Evolutionary conservation across 2,329 filamentous ascomycete species (phyloP).

Genomic region (Orbilia oligospora): DNA sequence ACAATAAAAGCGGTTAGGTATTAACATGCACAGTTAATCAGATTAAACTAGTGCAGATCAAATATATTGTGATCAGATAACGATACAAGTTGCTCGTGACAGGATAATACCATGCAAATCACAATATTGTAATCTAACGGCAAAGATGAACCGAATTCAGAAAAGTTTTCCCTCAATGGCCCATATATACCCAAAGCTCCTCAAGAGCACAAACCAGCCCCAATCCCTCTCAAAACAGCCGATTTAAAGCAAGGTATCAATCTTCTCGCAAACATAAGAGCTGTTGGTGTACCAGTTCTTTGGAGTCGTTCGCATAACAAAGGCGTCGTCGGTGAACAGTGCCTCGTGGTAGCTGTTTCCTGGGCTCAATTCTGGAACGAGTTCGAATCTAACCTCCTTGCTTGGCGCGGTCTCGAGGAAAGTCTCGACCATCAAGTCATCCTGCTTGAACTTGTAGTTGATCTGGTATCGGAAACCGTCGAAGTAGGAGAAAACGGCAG

Average conservation of each 20-base stretch:
- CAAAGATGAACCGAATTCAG: conserved; percentile 4
- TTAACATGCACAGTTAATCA: background rate
- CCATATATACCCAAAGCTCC: conserved; percentile 10
- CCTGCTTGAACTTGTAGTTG: conserved; percentile 52
- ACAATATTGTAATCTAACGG: background rate
- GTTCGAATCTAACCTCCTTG: conserved; percentile 47
- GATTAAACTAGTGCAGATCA: background rate
- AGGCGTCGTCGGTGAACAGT: conserved; percentile 34
- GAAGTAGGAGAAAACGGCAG: conserved; percentile 43
- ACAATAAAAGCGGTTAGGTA: background rate
- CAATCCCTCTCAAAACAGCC: background rate
- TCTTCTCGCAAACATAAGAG: conserved; percentile 34
- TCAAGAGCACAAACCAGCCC: background rate
- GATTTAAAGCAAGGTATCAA: conserved; percentile 44
- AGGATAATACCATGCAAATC: background rate
- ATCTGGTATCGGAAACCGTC: conserved; percentile 36
- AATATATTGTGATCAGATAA: background rate
- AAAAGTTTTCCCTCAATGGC: background rate
- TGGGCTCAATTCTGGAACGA: conserved; percentile 35
- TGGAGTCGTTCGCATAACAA: conserved; percentile 40
- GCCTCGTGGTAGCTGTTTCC: conserved; percentile 37
- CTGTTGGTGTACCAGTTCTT: conserved; percentile 50
- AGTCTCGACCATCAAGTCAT: conserved; percentile 50
- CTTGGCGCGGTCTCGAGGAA: conserved; percentile 38
- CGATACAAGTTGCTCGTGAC: background rate